Base-by-base conservation (phyloP, 768 basidiomycete genomes). In the Tulasnella sp. region DNA sequence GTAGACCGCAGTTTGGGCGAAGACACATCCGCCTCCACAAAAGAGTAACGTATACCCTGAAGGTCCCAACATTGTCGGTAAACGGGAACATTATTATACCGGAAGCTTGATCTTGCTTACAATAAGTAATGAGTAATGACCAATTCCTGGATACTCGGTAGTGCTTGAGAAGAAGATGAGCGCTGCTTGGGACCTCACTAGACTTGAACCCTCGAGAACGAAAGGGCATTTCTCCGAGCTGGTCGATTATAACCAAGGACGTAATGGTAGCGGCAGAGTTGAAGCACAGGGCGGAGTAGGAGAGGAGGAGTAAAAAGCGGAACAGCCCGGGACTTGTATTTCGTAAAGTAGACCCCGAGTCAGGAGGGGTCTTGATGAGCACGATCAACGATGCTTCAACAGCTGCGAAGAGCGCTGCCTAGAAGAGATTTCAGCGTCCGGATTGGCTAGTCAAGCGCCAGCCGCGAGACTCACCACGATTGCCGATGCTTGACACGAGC, bases 181-280 rank as follows among this genome's bases (percentile, higher is more conserved):
- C 52, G 15, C 29, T 38, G 23, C 52, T 38, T 26, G 52, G 52
- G 2, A 53, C 52, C 32, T 41, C 24, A n/a, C n/a, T 19, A 23
- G 32, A 7, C n/a, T 53, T 53, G 17, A 38, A 23, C 10, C 32
- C 32, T 24, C 52, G 15, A 23, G 19, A 38, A 23, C 52, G 52
- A 17, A 53, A 53, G 19, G 52, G 32, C 52, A 53, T 53, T 34
- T 53, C 52, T 7, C 52, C 52, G 1, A 53, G 52, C 17, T 53
- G 21, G 32, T 53, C 52, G 13, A 30, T 53, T 13, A 53, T 38
- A 24, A 53, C 42, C 15, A 53, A 32, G 10, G 52, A 53, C 29
- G 32, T 53, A 4, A 53, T 53, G 9, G 52, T 53, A 27, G 52
- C 52, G 10, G 29, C 42, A 3, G 52, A 27, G 32, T 38, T 53